Conservation (phyloP, 495 filamentous ascomycete species). For the Schizothecium vesticola region DNA sequence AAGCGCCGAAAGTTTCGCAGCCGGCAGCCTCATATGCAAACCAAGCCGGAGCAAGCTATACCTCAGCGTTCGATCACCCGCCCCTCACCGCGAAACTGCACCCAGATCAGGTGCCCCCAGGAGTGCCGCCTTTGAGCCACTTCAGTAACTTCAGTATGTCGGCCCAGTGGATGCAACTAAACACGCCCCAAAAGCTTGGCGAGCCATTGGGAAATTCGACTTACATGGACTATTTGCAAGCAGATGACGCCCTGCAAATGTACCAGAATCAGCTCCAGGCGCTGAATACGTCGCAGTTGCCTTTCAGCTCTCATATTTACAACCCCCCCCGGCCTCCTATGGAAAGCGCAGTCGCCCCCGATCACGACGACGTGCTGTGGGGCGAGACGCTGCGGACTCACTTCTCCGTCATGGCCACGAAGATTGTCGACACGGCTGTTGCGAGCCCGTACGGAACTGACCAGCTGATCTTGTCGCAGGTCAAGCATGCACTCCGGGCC, state of each 20-base stretch:
- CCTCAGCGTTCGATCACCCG: too few relatives aligned
- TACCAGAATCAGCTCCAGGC: neutral
- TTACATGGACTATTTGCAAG: neutral
- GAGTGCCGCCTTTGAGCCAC: neutral
- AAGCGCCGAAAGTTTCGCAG: neutral
- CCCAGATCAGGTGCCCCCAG: neutral
- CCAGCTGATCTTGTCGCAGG: neutral
- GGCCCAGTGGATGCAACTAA: too few relatives aligned
- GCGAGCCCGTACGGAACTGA: neutral
- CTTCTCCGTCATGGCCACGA: neutral
- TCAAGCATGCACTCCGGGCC: neutral
- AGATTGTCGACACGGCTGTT: neutral
- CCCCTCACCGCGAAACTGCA: neutral
- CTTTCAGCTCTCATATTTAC: too few relatives aligned
- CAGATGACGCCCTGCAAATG: neutral
- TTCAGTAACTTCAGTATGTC: neutral
- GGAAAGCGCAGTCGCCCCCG: neutral
- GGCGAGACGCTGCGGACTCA: neutral
- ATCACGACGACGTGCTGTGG: neutral
- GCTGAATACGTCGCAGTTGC: too few relatives aligned
- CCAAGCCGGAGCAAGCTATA: neutral
- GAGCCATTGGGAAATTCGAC: neutral
- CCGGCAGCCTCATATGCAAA: neutral
- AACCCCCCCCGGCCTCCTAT: too few relatives aligned
- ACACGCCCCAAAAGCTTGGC: too few relatives aligned